phyloP scores from a whole-genome alignment of 495 filamentous ascomycete genomes.

The Trichoderma erinaceum region DNA sequence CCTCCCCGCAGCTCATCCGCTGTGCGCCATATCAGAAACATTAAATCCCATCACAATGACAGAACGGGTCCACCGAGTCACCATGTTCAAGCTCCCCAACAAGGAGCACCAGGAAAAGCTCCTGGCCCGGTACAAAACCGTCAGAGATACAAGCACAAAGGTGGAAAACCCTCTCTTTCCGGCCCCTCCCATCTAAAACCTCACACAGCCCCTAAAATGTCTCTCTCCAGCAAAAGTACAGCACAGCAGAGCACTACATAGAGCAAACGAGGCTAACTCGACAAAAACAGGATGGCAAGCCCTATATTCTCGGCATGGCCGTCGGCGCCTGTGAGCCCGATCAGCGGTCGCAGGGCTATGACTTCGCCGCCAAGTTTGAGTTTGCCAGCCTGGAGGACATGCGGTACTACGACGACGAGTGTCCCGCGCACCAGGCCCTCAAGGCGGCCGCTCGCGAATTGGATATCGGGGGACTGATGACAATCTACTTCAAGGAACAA shows the following conservation, averaged over 20 bases:
- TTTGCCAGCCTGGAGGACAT: constrained; percentile 62
- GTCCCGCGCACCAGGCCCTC: constrained; percentile 54
- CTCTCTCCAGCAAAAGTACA: not conserved
- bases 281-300: constrained; percentile 51
- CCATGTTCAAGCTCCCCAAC: constrained; percentile 36
- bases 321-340: constrained; percentile 45
- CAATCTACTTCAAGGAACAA: constrained; percentile 40
- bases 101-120: constrained; percentile 27
- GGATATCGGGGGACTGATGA: constrained; percentile 37
- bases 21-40: not conserved
- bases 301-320: constrained; percentile 52
- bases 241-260: not conserved
- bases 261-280: constrained; percentile 10
- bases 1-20: not conserved
- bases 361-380: constrained; percentile 49
- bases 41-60: constrained; percentile 10
- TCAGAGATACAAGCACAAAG: constrained; percentile 25
- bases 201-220: not conserved
- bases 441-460: constrained; percentile 42
- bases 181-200: not conserved
- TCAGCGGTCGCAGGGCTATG: constrained; percentile 57
- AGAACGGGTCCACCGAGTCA: constrained; percentile 27
- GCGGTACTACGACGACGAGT: constrained; percentile 62
- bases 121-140: constrained; percentile 26
- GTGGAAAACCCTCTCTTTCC: constrained; percentile 7